Evolutionary conservation across 2,329 filamentous ascomycete genomes (phyloP), one percentile per base, ranked within the genome.

Genomic region (Camillea tinctor): DNA sequence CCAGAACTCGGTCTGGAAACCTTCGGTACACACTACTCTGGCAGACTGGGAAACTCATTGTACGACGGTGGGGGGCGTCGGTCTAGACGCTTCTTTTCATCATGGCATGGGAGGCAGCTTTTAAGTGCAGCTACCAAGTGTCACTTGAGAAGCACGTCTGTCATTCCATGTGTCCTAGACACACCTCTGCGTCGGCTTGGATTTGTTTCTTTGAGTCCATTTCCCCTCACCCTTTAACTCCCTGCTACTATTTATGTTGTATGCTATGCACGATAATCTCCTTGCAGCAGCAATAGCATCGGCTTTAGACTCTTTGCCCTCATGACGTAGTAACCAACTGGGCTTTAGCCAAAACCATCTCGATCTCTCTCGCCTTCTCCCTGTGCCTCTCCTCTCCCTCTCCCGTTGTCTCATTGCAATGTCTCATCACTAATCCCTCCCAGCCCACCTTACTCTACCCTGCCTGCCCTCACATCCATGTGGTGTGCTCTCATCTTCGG

Each of bases 41-140:
- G n/a, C n/a, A 30, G 7, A 30, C 26, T 30, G 26, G 26, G 26
- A 40, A 53, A 53, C 50, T 55, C 60, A 61, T 60, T 57, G 56
- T 53, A 61, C 55, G 59, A 63, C 44, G 55, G 56, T 58, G 58
- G 58, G 57, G 52, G 61, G 21, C 61, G 60, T 64, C 59, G 59
- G 56, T 57, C 58, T 55, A 57, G 57, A 64, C 50, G 48, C 54
- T 26, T 17, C 51, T 54, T 52, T 60, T 19, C 54, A 59, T 63
- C 58, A 52, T 36, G 50, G 26, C 50, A 60, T 17, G 17, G n/a
- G n/a, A n/a, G n/a, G n/a, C 40, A 55, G 22, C 51, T 44, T 53
- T 61, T 57, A 53, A 50, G 59, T 26, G 50, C 57, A 61, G 58
- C 54, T 57, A 23, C 55, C 52, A 54, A 59, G 56, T 57, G 56